Evolutionary conservation across 768 basidiomycete genomes (phyloP).

Genomic region (Pisolithus microcarpus): DNA sequence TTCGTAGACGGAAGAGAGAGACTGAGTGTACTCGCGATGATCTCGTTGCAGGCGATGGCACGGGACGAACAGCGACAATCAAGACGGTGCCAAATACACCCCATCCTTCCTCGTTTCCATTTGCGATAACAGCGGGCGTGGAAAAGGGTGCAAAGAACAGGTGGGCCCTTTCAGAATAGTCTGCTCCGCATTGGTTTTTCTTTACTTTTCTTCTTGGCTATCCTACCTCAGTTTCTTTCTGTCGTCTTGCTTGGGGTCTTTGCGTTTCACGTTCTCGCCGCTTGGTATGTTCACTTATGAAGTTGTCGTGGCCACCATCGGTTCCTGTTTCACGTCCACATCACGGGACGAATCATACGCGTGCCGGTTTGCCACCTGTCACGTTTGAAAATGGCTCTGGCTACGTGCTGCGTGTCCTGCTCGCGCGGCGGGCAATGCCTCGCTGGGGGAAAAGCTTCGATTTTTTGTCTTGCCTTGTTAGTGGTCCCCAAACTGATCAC

Average conservation of each 20-base stretch:
- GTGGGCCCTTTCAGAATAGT: slow-evolving; percentile 30
- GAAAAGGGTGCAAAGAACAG: slow-evolving; percentile 94
- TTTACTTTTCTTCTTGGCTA: not conserved
- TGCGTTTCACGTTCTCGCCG: not conserved
- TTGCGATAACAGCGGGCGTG: slow-evolving; percentile 90
- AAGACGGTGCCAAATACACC: slow-evolving; percentile 17
- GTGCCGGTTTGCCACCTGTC: not conserved
- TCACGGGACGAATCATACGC: too few relatives aligned
- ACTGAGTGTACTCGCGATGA: not conserved
- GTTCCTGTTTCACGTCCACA: not conserved
- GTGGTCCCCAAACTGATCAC: not conserved
- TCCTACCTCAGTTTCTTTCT: not conserved
- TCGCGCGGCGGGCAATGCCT: too few relatives aligned
- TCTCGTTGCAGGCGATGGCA: not conserved
- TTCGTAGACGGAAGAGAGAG: not conserved
- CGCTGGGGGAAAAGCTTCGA: not conserved
- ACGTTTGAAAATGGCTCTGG: not conserved
- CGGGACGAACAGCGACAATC: slow-evolving; percentile 3
- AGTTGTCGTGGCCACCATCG: not conserved
- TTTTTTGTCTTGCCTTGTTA: not conserved
- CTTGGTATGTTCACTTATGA: not conserved
- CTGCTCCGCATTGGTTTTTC: not conserved
- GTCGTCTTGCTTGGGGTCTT: not conserved
- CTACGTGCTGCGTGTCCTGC: too few relatives aligned
- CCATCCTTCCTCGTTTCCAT: slow-evolving; percentile 48